Evolutionary conservation across 2,329 filamentous ascomycete species (phyloP).

Genomic region (Alternaria dauci): DNA sequence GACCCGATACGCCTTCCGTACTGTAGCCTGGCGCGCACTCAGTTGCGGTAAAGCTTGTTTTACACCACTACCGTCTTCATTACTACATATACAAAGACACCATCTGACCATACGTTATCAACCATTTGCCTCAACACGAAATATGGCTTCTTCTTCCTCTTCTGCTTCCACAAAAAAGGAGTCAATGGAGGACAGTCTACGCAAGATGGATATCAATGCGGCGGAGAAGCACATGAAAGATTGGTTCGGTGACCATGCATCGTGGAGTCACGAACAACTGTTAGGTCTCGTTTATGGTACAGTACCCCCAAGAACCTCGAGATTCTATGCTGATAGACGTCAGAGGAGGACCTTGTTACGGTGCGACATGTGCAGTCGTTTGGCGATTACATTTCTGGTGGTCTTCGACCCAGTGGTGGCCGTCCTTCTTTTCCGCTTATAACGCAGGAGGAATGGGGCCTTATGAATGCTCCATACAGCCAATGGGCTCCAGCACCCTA

Average conservation of each 20-base stretch:
- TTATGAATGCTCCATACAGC: conserved; percentile 10
- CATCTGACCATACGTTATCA: neutral
- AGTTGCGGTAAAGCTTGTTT: neutral
- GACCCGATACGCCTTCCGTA: neutral
- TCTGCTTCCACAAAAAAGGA: neutral
- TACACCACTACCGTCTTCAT: neutral
- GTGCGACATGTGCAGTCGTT: conserved; percentile 1
- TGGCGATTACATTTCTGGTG: conserved; percentile 11
- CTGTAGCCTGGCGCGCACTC: neutral
- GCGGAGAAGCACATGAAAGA: conserved; percentile 19
- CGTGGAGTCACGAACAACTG: conserved; percentile 22
- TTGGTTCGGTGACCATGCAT: conserved; percentile 20
- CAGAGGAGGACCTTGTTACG: conserved; percentile 13
- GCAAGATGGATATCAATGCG: conserved; percentile 18
- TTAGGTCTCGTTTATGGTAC: conserved; percentile 11
- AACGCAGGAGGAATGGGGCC: conserved; percentile 16
- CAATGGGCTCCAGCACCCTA: conserved; percentile 14
- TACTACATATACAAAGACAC: neutral
- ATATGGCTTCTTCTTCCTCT: neutral
- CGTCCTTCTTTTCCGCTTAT: conserved; percentile 16
- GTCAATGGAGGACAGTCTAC: neutral
- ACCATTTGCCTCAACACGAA: neutral
- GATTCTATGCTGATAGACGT: neutral
- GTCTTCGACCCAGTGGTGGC: conserved; percentile 8
- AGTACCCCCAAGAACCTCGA: neutral